Percentiles rank a stretch among this genome's conserved stretches.
Evolutionary conservation across 768 basidiomycete species (phyloP).

Genomic region (Phanerochaete carnosa): DNA sequence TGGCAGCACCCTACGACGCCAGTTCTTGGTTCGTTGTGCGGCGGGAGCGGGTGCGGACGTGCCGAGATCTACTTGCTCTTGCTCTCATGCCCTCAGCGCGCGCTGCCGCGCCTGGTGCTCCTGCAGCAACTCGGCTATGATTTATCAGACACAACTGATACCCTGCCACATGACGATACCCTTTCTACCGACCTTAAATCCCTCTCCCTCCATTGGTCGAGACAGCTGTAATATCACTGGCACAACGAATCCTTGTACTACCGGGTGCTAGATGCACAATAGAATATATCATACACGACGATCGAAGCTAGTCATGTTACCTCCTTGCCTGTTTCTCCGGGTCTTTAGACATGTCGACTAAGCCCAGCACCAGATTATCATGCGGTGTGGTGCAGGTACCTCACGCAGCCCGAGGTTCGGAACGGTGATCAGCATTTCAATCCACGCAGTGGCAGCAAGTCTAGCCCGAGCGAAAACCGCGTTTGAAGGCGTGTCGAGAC

Average conservation of each 20-base stretch:
- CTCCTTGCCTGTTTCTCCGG: too few relatives aligned
- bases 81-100: slow-evolving; percentile 27
- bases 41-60: slow-evolving; percentile 54
- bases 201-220: background rate
- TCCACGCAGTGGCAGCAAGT: too few relatives aligned
- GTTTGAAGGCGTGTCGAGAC: too few relatives aligned
- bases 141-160: background rate
- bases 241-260: background rate
- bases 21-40: slow-evolving; percentile 82
- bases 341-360: too few relatives aligned
- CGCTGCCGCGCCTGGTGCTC: slow-evolving; percentile 16
- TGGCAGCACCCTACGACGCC: slow-evolving; percentile 72
- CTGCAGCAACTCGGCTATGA: background rate
- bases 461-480: too few relatives aligned
- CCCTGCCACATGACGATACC: background rate
- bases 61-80: slow-evolving; percentile 28
- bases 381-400: too few relatives aligned
- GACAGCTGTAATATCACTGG: background rate
- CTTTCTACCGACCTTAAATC: background rate
- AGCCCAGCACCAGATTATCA: too few relatives aligned
- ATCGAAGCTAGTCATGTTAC: background rate
- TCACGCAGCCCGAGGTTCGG: too few relatives aligned
- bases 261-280: background rate
- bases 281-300: background rate
- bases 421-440: too few relatives aligned